These are phyloP conservation scores for Eucalyptus fibrosa DNA, from an alignment of 345 rosid species.

Conservation along the genomic window DNA sequence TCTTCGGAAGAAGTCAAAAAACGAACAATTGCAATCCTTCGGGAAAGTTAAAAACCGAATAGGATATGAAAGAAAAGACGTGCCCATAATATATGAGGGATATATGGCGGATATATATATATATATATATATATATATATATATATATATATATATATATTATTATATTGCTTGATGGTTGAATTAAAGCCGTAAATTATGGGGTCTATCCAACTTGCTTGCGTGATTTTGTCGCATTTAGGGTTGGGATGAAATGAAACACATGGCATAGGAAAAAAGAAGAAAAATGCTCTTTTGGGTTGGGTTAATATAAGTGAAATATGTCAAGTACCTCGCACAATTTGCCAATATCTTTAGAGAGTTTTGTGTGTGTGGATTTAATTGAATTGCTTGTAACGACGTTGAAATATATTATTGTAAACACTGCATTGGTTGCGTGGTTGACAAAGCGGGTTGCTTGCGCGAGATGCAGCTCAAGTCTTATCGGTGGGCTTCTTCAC, in stretches of 20 bases:
- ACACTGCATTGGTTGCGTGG: neutral
- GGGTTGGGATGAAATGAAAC: neutral
- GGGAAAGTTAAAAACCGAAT: too few relatives aligned
- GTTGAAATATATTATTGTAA: neutral
- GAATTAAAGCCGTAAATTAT: neutral
- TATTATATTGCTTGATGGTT: too few relatives aligned
- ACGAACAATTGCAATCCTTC: too few relatives aligned
- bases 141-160: too few relatives aligned
- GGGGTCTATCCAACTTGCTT: neutral
- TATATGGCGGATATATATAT: too few relatives aligned
- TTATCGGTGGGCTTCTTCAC: neutral
- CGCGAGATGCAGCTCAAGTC: neutral
- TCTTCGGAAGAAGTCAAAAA: too few relatives aligned
- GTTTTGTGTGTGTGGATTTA: neutral
- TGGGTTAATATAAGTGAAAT: neutral
- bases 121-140: too few relatives aligned
- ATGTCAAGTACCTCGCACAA: neutral
- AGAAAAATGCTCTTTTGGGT: neutral
- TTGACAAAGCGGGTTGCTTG: too few relatives aligned
- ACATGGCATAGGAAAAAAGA: neutral
- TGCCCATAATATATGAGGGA: neutral
- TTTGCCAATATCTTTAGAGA: neutral
- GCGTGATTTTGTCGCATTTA: neutral
- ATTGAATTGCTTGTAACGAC: neutral
- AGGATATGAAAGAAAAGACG: too few relatives aligned